Base-by-base conservation (phyloP, 306 rosid genomes). In the Quercus alba region DNA sequence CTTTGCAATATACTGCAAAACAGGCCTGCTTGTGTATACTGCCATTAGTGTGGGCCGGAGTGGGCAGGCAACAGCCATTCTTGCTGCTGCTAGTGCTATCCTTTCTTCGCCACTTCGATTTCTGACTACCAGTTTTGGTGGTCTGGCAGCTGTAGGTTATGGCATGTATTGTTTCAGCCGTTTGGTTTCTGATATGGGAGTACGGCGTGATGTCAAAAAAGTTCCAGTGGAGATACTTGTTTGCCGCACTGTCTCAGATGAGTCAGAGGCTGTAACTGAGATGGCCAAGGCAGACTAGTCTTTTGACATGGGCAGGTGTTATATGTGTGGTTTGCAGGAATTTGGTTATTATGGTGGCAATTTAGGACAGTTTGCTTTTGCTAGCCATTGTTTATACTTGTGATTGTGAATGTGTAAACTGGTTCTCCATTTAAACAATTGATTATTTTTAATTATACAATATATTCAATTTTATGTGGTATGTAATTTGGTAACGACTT, bases 1-100 rank as follows among this genome's bases (percentile, higher is more conserved):
- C 82, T 94, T 92, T 55, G 95, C 97, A 3, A 85, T 91, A 62
- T 94, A 94, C 81, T 94, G 97, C 84, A 94, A 94, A 81, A 94
- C 97, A 8, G 95, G 94, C 0, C 75, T 92, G 85, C 90, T 89
- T 30, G 81, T 85, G 41, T 15, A 19, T 58, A 69, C 84, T 14
- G 52, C 33, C 70, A 80, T 80, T 19, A 77, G 86, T 2, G 84
- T 85, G 6, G 94, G 95, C 13, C 58, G 85, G 78, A 90, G 97
- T 30, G 94, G 97, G 10, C 97, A 91, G 75, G 89, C 88, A 15
- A 72, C 90, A 2, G 87, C 97, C n/a, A 26, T 55, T 17, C 1
- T 82, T 18, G 88, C 95, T 17, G 97, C 84, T 17, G 85, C 86
- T 3, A 66, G 81, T 81, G 77, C 86, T 9, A 19, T 84, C 20